phyloP scores from a whole-genome alignment of 176 grass and related monocot genomes.

The Phragmites australis region DNA sequence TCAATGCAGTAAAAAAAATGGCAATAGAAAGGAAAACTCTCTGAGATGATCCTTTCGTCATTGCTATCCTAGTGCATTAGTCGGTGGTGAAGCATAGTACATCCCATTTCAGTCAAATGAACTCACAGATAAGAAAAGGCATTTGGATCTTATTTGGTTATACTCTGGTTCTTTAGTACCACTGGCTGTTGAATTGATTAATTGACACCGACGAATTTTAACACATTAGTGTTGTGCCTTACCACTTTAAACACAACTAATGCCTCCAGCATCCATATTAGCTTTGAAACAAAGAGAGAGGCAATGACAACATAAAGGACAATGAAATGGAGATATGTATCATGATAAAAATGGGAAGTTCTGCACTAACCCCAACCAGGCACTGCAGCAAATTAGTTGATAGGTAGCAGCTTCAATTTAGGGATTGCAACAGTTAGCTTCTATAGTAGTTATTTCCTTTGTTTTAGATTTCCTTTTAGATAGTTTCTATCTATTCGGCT shows the following conservation, averaged over 20 bases:
- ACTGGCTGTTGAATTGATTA: not conserved
- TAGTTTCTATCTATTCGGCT: not conserved
- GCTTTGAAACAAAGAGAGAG: not conserved
- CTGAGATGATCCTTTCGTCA: not conserved
- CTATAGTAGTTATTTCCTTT: not conserved
- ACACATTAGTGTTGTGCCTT: not conserved
- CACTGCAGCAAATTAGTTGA: not conserved
- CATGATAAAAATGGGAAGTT: not conserved
- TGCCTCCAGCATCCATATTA: not conserved
- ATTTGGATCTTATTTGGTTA: not conserved
- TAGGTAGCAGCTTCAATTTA: not conserved
- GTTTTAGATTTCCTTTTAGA: not conserved
- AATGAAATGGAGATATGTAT: not conserved
- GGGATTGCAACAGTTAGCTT: not conserved
- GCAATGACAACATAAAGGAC: not conserved
- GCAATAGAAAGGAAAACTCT: not conserved
- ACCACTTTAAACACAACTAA: not conserved
- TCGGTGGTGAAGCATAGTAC: not conserved
- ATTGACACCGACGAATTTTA: not conserved
- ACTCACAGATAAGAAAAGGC: not conserved
- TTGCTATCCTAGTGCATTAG: not conserved
- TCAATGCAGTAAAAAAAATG: not conserved
- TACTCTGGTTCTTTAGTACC: not conserved
- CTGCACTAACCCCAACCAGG: not conserved
- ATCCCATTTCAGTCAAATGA: not conserved